phyloP scores from a whole-genome alignment of 169 alveolate species.

The Theileria parva region DNA sequence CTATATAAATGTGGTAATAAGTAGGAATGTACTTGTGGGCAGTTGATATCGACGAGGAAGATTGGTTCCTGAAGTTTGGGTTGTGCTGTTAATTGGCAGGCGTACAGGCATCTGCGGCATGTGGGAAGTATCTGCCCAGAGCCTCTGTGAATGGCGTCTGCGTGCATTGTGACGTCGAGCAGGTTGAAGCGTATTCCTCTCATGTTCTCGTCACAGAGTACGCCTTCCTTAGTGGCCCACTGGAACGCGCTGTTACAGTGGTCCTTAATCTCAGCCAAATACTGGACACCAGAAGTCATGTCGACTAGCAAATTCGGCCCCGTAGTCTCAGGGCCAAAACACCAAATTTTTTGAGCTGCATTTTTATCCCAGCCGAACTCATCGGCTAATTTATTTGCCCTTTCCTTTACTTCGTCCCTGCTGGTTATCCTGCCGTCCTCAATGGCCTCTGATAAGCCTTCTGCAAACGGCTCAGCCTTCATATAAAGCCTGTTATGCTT shows the following conservation, averaged over 20 bases:
- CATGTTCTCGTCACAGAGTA: slow-evolving; percentile 97
- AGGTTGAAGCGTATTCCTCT: slow-evolving; percentile 97
- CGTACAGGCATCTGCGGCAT: slow-evolving; percentile 95
- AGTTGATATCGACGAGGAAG: slow-evolving; percentile 96
- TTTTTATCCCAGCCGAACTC: slow-evolving; percentile 96
- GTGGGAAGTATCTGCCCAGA: slow-evolving; percentile 99
- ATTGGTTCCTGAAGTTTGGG: slow-evolving; percentile 99
- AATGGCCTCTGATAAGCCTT: slow-evolving; percentile 94
- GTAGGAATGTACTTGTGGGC: slow-evolving; percentile 81
- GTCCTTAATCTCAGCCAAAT: slow-evolving; percentile 97
- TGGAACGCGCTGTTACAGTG: slow-evolving; percentile 98
- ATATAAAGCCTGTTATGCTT: slow-evolving; percentile 98
- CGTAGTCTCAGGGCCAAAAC: slow-evolving; percentile 98
- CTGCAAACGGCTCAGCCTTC: slow-evolving; percentile 96
- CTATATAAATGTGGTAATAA: background rate
- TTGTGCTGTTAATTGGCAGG: slow-evolving; percentile 94
- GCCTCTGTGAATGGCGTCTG: slow-evolving; percentile 99
- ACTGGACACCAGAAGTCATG: slow-evolving; percentile 95
- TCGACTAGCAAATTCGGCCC: slow-evolving; percentile 98
- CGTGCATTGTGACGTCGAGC: slow-evolving; percentile 96
- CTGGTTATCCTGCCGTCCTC: slow-evolving; percentile 92
- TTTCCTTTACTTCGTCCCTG: slow-evolving; percentile 93
- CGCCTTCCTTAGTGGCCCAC: slow-evolving; percentile 99
- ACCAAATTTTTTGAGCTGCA: slow-evolving; percentile 97
- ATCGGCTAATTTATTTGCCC: slow-evolving; percentile 91